Percentiles rank a stretch among this genome's conserved stretches.
Conservation (phyloP, 257 asterid species). For the Misopates orontium region DNA sequence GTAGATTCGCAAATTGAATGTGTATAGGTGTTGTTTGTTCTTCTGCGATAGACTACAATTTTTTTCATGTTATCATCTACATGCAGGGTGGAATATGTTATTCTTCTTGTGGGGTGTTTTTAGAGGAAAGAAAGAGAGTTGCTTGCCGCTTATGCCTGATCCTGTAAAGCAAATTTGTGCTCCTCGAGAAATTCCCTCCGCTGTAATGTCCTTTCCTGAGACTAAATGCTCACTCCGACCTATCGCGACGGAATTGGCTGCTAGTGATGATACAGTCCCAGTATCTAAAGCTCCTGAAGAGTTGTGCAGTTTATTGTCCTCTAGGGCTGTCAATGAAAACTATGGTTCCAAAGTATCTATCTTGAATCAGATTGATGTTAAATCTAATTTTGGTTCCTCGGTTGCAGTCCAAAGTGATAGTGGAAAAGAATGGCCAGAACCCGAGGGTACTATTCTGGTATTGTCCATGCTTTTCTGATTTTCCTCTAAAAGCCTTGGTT, state of each 20-base stretch:
- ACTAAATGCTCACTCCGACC: slow-evolving; percentile 54
- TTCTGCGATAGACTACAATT: slow-evolving; percentile 12
- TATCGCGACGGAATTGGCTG: slow-evolving; percentile 34
- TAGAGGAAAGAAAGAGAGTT: slow-evolving; percentile 61
- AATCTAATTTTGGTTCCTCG: slow-evolving; percentile 34
- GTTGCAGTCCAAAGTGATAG: slow-evolving; percentile 31
- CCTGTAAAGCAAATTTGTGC: slow-evolving; percentile 35
- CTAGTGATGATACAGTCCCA: slow-evolving; percentile 30
- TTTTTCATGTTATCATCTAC: slow-evolving; percentile 17
- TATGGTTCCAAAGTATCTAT: slow-evolving; percentile 36
- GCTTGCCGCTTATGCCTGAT: slow-evolving; percentile 41
- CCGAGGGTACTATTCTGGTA: slow-evolving; percentile 40
- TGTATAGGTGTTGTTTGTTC: not conserved
- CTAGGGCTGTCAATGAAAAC: slow-evolving; percentile 39
- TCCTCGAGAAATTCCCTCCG: slow-evolving; percentile 48
- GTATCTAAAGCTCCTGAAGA: slow-evolving; percentile 44
- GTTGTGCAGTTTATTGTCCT: slow-evolving; percentile 31
- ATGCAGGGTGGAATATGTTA: slow-evolving; percentile 83
- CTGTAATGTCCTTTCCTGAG: slow-evolving; percentile 59
- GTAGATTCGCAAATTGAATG: not conserved
- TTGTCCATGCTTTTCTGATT: slow-evolving; percentile 9
- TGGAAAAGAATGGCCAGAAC: slow-evolving; percentile 31
- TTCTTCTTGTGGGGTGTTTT: slow-evolving; percentile 91
- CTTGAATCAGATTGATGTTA: slow-evolving; percentile 34
- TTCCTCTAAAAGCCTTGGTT: not conserved